A percentile compares a stretch with the other conserved stretches of the same genome.
These are phyloP conservation scores for Nemania bipapillata DNA, from an alignment of 2,329 filamentous ascomycete genomes.

Conservation along the genomic window DNA sequence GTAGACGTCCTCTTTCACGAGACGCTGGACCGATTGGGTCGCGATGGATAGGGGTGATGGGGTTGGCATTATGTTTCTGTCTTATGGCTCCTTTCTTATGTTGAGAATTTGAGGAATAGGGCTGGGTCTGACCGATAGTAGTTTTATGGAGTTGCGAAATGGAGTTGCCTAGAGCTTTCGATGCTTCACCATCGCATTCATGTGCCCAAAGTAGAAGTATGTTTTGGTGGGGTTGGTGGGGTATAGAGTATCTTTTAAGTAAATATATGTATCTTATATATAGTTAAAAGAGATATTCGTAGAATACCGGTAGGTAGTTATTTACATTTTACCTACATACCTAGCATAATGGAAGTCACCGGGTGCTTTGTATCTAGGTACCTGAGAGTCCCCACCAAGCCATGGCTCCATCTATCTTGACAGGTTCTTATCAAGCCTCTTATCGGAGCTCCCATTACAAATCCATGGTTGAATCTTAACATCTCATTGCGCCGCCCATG, in stretches of 20 bases:
- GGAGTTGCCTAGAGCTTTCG: constrained; percentile 38
- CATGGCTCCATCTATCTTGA: background rate
- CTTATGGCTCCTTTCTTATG: background rate
- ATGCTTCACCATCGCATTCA: background rate
- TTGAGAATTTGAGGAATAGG: background rate
- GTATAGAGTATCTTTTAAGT: constrained; percentile 49
- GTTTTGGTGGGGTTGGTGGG: constrained; percentile 53
- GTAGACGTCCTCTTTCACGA: constrained; percentile 89
- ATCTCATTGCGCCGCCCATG: constrained; percentile 7
- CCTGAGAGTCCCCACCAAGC: too few species aligned
- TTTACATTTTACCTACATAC: too few species aligned
- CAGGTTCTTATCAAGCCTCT: constrained; percentile 1
- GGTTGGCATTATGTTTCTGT: constrained; percentile 71
- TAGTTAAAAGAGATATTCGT: too few species aligned
- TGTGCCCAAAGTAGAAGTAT: constrained; percentile 44
- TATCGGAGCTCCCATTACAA: constrained; percentile 22
- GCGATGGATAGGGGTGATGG: constrained; percentile 81
- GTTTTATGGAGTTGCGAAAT: constrained; percentile 25
- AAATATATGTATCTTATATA: constrained; percentile 49
- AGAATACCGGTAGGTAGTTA: too few species aligned
- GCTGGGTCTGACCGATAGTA: background rate
- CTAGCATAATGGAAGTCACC: too few species aligned
- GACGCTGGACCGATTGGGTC: constrained; percentile 79
- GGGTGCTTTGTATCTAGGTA: too few species aligned
- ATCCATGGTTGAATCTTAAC: constrained; percentile 21